A percentile compares a stretch with the other conserved stretches of the same genome.
phyloP scores from a whole-genome alignment of 805 yeast species.

The Zygoascus ofunaensis region DNA sequence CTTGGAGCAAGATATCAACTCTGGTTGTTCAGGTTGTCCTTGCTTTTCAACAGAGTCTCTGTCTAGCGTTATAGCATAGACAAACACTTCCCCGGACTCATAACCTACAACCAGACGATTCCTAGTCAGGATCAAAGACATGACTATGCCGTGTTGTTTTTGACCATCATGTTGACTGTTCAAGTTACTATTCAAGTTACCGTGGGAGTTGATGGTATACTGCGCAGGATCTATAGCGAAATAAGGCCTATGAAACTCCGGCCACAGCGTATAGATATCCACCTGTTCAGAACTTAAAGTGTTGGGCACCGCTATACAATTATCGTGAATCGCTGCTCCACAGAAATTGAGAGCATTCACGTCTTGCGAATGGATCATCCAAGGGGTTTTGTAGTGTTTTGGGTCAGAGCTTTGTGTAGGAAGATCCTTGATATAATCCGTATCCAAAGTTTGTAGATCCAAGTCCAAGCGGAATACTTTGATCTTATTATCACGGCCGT shows the following conservation, averaged over 20 bases:
- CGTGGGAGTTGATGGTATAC: slow-evolving; percentile 15
- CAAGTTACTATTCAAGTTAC: slow-evolving; percentile 11
- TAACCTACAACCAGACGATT: slow-evolving; percentile 42
- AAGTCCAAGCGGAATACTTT: slow-evolving; percentile 23
- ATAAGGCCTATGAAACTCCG: slow-evolving; percentile 6
- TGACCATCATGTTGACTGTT: slow-evolving; percentile 20
- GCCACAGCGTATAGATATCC: slow-evolving; percentile 36
- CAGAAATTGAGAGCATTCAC: slow-evolving; percentile 69
- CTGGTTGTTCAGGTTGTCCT: neutral
- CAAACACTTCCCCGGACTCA: slow-evolving; percentile 59
- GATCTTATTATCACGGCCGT: slow-evolving; percentile 54
- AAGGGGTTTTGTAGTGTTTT: slow-evolving; percentile 22
- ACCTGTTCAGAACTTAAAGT: slow-evolving; percentile 53
- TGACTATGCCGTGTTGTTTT: slow-evolving; percentile 49
- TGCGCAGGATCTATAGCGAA: slow-evolving; percentile 11
- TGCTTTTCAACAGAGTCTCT: neutral
- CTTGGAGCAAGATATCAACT: slow-evolving; percentile 13
- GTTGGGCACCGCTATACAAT: slow-evolving; percentile 49
- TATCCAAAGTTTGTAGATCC: neutral
- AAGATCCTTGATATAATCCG: slow-evolving; percentile 32
- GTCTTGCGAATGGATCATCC: slow-evolving; percentile 43
- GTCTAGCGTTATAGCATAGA: slow-evolving; percentile 20
- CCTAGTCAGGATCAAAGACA: slow-evolving; percentile 42
- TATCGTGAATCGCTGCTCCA: slow-evolving; percentile 39
- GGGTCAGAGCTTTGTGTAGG: slow-evolving; percentile 19